These are phyloP conservation scores for Capsicum rhomboideum DNA, from an alignment of 257 asterid genomes.

Conservation along the genomic window DNA sequence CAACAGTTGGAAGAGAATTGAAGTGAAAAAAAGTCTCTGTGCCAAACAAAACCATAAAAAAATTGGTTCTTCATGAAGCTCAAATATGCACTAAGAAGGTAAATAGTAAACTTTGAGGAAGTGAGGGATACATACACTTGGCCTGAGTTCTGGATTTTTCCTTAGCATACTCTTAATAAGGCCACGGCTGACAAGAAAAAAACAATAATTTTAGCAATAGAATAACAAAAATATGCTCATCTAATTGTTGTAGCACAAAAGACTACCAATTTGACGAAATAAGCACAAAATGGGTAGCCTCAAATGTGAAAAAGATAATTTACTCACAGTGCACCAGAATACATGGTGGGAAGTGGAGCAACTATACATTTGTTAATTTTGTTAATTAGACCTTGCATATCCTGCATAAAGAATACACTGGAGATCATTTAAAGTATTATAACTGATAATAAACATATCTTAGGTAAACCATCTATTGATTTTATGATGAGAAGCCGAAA, in stretches of 20 bases:
- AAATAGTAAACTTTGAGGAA: neutral
- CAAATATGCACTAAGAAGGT: neutral
- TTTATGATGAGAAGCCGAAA: neutral
- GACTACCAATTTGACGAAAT: neutral
- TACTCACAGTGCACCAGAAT: conserved; percentile 88
- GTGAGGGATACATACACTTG: conserved; percentile 54
- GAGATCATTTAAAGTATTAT: neutral
- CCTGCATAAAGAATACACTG: conserved; percentile 38
- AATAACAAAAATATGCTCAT: neutral
- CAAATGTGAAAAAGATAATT: neutral
- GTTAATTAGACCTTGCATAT: conserved; percentile 92
- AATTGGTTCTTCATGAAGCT: neutral
- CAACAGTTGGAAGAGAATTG: neutral
- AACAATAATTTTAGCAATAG: neutral
- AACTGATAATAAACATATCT: neutral
- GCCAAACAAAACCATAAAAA: no score
- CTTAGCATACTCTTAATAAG: conserved; percentile 94
- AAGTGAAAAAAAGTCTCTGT: neutral
- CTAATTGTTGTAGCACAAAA: neutral
- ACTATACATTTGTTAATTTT: conserved; percentile 85
- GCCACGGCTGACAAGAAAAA: conserved; percentile 55
- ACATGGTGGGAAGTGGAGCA: conserved; percentile 85
- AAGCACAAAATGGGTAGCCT: neutral
- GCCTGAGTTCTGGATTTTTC: conserved; percentile 82
- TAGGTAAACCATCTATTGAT: neutral